Evolutionary conservation across 129 eudicot species (phyloP).

Genomic region (carrot (Daucus carota)): DH1_v3.0 NC_030388.2:11459001-11459500

Average conservation of each 20-base stretch:
- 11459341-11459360: constrained; percentile 48
- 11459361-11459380: constrained; percentile 48
- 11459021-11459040: constrained; percentile 47
- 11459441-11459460: too few species aligned
- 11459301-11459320: constrained; percentile 70
- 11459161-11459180: constrained; percentile 66
- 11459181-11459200: constrained; percentile 81
- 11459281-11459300: constrained; percentile 64
- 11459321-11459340: constrained; percentile 65
- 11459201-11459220: constrained; percentile 82
- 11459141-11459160: constrained; percentile 17
- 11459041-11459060: constrained; percentile 75
- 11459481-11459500: too few species aligned
- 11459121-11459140: constrained; percentile 40
- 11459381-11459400: neutral
- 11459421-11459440: too few species aligned
- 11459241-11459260: constrained; percentile 36
- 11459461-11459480: too few species aligned
- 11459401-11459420: neutral
- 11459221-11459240: constrained; percentile 86
- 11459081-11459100: constrained; percentile 73
- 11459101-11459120: constrained; percentile 78
- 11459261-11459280: constrained; percentile 62
- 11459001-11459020: constrained; percentile 64
- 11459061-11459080: constrained; percentile 83